Percentiles rank a stretch among this genome's conserved stretches.
Evolutionary conservation across 768 basidiomycete species (phyloP).

Genomic region (Mycena leptocephala): DNA sequence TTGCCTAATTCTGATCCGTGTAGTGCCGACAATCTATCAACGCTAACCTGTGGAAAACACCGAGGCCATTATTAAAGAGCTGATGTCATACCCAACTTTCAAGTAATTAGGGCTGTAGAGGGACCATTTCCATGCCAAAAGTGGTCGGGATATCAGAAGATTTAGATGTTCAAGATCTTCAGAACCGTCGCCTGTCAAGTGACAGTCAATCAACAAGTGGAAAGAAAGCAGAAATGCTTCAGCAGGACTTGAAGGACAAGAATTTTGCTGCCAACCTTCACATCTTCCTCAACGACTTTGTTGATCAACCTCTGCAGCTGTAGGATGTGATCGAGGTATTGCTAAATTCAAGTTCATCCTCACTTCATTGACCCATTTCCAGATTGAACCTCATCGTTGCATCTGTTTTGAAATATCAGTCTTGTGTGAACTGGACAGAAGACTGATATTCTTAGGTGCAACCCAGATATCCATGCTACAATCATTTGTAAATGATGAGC

Average conservation of each 20-base stretch:
- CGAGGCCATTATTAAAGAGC: background rate
- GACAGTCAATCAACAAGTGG: too few relatives aligned
- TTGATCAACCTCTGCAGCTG: background rate
- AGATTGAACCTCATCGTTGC: background rate
- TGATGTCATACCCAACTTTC: too few relatives aligned
- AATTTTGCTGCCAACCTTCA: background rate
- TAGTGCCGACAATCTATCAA: background rate
- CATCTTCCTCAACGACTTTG: background rate
- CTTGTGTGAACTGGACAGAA: too few relatives aligned
- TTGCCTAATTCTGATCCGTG: too few relatives aligned
- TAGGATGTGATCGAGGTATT: background rate
- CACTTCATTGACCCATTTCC: background rate
- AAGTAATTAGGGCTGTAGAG: too few relatives aligned
- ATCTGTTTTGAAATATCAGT: too few relatives aligned
- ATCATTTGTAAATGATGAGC: too few relatives aligned
- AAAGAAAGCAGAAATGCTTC: background rate
- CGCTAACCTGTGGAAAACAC: conserved; percentile 28
- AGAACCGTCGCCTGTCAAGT: background rate
- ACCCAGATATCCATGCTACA: too few relatives aligned
- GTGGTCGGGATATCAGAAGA: background rate
- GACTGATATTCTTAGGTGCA: too few relatives aligned
- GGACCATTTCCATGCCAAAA: too few relatives aligned
- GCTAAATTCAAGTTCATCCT: background rate
- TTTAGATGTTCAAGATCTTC: background rate
- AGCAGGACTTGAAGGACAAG: background rate